Evolutionary conservation across 371 early-diverging fungal genomes (phyloP), one percentile per base, ranked within the genome.

Genomic region (Blastocladiella emersonii): DNA sequence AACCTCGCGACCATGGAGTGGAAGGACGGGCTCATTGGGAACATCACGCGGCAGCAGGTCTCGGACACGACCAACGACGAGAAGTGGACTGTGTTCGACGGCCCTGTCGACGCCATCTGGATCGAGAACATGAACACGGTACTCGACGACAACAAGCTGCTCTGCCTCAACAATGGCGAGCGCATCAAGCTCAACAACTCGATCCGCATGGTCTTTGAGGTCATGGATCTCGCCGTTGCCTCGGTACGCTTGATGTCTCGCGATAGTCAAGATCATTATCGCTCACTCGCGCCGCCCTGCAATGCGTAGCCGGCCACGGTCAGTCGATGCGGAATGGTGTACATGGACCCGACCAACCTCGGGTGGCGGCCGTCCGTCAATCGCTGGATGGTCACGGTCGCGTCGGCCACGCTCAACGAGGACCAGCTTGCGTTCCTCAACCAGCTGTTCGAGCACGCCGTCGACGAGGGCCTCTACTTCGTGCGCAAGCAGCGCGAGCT

Each of bases 11-110:
- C 82, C 1, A 82, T 82, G 82, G 82, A 82, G 63, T 82, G 82
- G 82, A 78, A 73, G 59, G 82, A 81, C 63, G 82, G 82, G 3
- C 57, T 81, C 21, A 77, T 81, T 48, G 81, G 81, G 1, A 59
- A 48, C 36, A 68, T 77, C 10, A 76, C 78, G 61, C 65, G 81
- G n/a, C 71, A 64, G 61, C 81, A 81, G 68, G 81, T 81, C n/a
- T 68, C 72, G 15, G 79, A 78, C 37, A 68, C 63, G 62, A 66
- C 71, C 39, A 67, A 64, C 2, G 79, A 78, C 59, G 81, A 81
- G 43, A 81, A 81, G 53, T 83, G 81, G 82, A 82, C 82, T 19
- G 77, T 85, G 3, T 78, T 76, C 62, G 85, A 85, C 66, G 82
- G 83, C 8, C 81, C 79, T n/a, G 76, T 82, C 19, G 79, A 81